Base-by-base conservation (phyloP, 2,329 filamentous ascomycete genomes). In the Aspergillus sp. region DNA sequence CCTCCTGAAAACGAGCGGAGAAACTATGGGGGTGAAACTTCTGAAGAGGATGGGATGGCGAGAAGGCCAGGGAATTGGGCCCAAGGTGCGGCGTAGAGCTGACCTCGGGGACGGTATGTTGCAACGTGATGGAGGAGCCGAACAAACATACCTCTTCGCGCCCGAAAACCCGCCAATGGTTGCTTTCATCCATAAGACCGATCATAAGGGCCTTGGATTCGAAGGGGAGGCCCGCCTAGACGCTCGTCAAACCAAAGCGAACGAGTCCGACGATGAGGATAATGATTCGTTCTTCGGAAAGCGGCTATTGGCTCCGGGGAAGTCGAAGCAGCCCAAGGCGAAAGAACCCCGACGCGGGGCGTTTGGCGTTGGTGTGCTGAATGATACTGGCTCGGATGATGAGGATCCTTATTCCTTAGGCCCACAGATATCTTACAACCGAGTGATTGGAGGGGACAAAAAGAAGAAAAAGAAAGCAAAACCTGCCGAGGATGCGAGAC, bases 21-120 rank as follows among this genome's bases (percentile, higher is more conserved):
- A 96, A 63, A 96, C 92, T 0, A 92, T 96, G 83, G 95, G 95
- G 1, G 82, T 90, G 13, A 93, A 90, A 71, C 81, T 99, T 15
- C 80, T 98, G 61, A 91, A 90, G 71, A 90, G 85, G 70, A 98
- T 99, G 94, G 95, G 94, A 15, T 99, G 95, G 95, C 90, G 89
- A 69, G 90, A 94, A 64, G 94, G 93, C 0, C 93, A 98, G 75
- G 95, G 95, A 3, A 88, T 98, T 63, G 95, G 95, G 0, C 92
- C 92, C 21, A 96, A 92, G 75, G 81, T 97, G 36, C 86, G 88
- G 57, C 85, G 95, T 52, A 83, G 82, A 71, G 91, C 92, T 39
- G 83, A 89, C 51, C 82, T 94, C 13, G 89, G 84, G 55, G 83
- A 84, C 44, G 73, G 81, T 1, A 81, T 25, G 44, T 69, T 70